Conservation (phyloP, 73 alveolate species). For the Diophrys appendiculata region DNA sequence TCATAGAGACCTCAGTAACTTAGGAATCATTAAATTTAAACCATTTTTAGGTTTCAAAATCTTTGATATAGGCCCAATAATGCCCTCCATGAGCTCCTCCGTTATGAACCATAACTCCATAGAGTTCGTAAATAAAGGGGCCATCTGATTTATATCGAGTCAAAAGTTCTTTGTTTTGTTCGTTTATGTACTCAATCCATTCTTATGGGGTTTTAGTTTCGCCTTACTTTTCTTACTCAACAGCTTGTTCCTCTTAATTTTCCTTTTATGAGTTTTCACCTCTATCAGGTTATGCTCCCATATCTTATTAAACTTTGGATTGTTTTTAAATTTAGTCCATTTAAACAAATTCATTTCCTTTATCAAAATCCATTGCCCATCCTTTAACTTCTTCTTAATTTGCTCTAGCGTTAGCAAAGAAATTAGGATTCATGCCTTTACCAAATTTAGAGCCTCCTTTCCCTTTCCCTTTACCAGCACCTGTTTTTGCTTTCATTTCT, state of each 20-base stretch:
- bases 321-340: slow-evolving; percentile 19
- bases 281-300: not conserved
- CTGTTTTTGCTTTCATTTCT: slow-evolving; percentile 4
- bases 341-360: slow-evolving; percentile 24
- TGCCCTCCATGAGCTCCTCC: slow-evolving; percentile 98
- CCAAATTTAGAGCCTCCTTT: slow-evolving; percentile 1
- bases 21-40: slow-evolving; percentile 87
- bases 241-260: slow-evolving; percentile 39
- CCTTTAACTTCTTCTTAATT: slow-evolving; percentile 6
- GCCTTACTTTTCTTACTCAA: not conserved
- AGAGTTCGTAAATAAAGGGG: slow-evolving; percentile 89
- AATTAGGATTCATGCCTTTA: slow-evolving; percentile 18
- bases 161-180: slow-evolving; percentile 46
- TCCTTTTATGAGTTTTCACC: slow-evolving; percentile 1
- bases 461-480: not conserved
- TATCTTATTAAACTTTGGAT: not conserved
- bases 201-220: slow-evolving; percentile 21
- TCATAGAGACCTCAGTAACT: slow-evolving; percentile 72
- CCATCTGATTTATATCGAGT: slow-evolving; percentile 73
- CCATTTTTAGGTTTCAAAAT: slow-evolving; percentile 91
- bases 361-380: slow-evolving; percentile 39
- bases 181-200: slow-evolving; percentile 40
- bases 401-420: slow-evolving; percentile 14
- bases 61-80: slow-evolving; percentile 90
- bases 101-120: slow-evolving; percentile 88